Conservation (phyloP, 305 asterid species). For the Plantago coronopus region DNA sequence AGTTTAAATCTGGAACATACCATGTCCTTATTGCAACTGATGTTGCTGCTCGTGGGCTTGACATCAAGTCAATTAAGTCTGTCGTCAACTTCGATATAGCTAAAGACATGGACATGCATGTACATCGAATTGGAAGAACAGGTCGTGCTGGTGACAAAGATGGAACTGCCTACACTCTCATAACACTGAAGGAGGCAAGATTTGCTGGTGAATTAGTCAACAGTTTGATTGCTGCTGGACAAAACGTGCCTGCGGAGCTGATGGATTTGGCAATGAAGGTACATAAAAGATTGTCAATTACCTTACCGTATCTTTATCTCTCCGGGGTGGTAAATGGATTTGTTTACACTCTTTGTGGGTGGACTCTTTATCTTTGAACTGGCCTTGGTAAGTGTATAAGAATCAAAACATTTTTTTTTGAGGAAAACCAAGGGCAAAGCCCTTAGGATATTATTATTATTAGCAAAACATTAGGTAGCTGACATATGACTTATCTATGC, state of each 20-base stretch:
- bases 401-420: no score
- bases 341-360: not conserved
- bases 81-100: constrained; percentile 93
- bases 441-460: no score
- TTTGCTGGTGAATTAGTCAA: constrained; percentile 91
- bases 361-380: not conserved
- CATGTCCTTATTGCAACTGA: constrained; percentile 97
- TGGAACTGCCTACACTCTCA: constrained; percentile 92
- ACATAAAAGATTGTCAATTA: constrained; percentile 16
- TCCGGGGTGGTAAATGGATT: no score
- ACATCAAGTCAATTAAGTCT: constrained; percentile 92
- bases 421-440: no score
- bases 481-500: not conserved
- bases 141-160: constrained; percentile 99
- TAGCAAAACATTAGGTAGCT: not conserved
- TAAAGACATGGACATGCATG: constrained; percentile 99
- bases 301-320: no score
- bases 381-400: not conserved
- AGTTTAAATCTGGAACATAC: constrained; percentile 78
- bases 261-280: constrained; percentile 99
- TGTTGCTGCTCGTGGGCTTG: constrained; percentile 99
- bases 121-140: constrained; percentile 96
- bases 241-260: constrained; percentile 72
- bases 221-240: constrained; percentile 96
- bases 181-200: constrained; percentile 88